A percentile compares a stretch with the other conserved stretches of the same genome.
These are phyloP conservation scores for Neocucurbitaria cava DNA, from an alignment of 2,329 filamentous ascomycete genomes.

Conservation along the genomic window DNA sequence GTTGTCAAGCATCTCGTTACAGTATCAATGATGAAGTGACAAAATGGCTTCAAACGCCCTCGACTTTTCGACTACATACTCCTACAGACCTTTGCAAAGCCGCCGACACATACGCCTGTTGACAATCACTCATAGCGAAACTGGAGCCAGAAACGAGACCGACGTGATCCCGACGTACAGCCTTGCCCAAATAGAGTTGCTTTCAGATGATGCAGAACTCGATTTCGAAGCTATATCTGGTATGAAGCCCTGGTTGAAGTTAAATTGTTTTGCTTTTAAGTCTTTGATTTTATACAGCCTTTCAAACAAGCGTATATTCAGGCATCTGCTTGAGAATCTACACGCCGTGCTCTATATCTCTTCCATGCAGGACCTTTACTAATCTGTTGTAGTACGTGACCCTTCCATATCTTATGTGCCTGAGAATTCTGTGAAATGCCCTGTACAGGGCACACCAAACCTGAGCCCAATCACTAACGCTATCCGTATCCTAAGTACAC, in stretches of 20 bases:
- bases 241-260: not conserved
- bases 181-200: conserved; percentile 13
- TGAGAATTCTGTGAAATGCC: not conserved
- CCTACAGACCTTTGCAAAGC: conserved; percentile 5
- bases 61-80: conserved; percentile 12
- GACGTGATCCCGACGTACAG: not conserved
- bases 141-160: not conserved
- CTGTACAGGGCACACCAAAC: not conserved
- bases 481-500: conserved; percentile 13
- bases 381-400: not conserved
- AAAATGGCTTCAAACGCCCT: not conserved
- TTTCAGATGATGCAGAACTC: not conserved
- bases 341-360: not conserved
- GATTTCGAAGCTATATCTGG: conserved; percentile 23
- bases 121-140: not conserved
- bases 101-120: conserved; percentile 12
- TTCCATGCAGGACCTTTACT: not conserved
- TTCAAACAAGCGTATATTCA: not conserved
- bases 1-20: not conserved
- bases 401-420: not conserved
- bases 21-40: too few species aligned
- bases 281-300: not conserved
- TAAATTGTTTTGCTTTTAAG: not conserved
- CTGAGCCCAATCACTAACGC: not conserved
- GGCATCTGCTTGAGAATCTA: not conserved